Conservation (phyloP, 1,139 yeast species). For the Lodderomyces elongisporus region DNA sequence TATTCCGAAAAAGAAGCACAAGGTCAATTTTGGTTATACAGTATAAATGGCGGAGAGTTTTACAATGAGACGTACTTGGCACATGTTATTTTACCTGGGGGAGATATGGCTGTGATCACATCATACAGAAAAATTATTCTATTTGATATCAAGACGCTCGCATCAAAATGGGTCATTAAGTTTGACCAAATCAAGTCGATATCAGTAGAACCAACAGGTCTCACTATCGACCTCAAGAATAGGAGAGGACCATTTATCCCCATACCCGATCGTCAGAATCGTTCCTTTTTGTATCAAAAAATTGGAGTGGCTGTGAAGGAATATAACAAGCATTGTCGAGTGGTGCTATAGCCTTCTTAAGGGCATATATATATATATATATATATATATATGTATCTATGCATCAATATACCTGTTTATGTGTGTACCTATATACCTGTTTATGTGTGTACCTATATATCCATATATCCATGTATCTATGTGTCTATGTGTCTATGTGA, state of each 20-base stretch:
- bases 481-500: too few relatives aligned
- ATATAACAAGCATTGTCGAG: constrained; percentile 61
- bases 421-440: too few relatives aligned
- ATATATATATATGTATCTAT: too few relatives aligned
- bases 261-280: constrained; percentile 60
- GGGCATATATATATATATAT: constrained; percentile 4
- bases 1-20: constrained; percentile 83
- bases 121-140: constrained; percentile 69
- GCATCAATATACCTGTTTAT: too few relatives aligned
- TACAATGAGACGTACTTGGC: constrained; percentile 75
- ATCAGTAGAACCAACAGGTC: constrained; percentile 75
- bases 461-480: too few relatives aligned
- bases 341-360: constrained; percentile 19
- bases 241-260: constrained; percentile 74
- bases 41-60: constrained; percentile 74
- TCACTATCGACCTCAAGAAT: constrained; percentile 59
- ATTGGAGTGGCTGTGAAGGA: constrained; percentile 80
- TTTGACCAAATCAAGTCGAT: constrained; percentile 63
- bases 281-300: constrained; percentile 63
- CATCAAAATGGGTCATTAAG: constrained; percentile 59
- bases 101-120: constrained; percentile 70
- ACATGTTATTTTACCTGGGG: constrained; percentile 77
- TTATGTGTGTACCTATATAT: too few relatives aligned
- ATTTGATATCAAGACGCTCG: constrained; percentile 58
- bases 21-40: constrained; percentile 90